Conservation (phyloP, 2,329 filamentous ascomycete species). For the Xylaria hypoxylon region DNA sequence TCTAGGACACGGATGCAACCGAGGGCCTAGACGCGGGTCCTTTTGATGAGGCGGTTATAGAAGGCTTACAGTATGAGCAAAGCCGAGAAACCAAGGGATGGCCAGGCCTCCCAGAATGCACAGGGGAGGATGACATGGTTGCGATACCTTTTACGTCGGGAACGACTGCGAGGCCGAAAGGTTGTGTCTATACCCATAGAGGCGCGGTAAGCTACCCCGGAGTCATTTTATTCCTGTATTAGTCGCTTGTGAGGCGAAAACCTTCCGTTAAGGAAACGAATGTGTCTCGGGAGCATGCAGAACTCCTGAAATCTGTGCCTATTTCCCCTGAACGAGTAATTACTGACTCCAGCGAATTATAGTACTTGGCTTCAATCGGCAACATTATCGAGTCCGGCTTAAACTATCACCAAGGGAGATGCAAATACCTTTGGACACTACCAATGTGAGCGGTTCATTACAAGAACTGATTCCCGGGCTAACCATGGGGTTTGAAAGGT, state of each 20-base stretch:
- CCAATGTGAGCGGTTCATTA: conserved; percentile 76
- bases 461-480: neutral
- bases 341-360: too few species aligned
- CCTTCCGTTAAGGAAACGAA: too few species aligned
- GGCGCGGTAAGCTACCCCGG: too few species aligned
- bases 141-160: conserved; percentile 95
- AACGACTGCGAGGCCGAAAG: conserved; percentile 91
- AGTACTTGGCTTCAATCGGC: conserved; percentile 85
- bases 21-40: conserved; percentile 80
- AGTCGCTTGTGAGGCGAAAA: too few species aligned
- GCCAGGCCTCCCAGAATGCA: conserved; percentile 76
- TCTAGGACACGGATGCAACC: conserved; percentile 79
- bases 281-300: too few species aligned
- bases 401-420: conserved; percentile 75
- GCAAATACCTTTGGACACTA: conserved; percentile 89
- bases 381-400: conserved; percentile 92
- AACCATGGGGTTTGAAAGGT: conserved; percentile 54
- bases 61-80: conserved; percentile 80
- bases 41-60: conserved; percentile 84
- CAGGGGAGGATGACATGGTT: conserved; percentile 82
- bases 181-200: conserved; percentile 90
- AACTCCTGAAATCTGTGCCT: too few species aligned
- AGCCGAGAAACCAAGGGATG: conserved; percentile 77
- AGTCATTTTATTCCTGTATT: too few species aligned
- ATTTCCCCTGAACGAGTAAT: too few species aligned